These are phyloP conservation scores for Tuctoria greenei DNA, from an alignment of 176 grass and related monocot species.

Conservation along the genomic window DNA sequence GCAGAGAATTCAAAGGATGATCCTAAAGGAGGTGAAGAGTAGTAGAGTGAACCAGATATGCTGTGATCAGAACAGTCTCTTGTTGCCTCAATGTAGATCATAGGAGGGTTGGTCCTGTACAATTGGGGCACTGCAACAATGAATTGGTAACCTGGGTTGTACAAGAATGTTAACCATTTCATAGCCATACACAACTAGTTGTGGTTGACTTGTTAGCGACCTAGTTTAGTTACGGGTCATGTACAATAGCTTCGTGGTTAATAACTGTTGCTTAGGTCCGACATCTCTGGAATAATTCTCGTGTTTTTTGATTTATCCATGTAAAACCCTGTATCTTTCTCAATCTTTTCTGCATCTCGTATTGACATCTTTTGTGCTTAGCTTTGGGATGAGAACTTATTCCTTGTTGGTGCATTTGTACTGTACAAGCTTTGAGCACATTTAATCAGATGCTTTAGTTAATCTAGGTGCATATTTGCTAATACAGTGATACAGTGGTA, in stretches of 20 bases:
- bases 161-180: slow-evolving; percentile 40
- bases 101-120: slow-evolving; percentile 42
- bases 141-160: slow-evolving; percentile 16
- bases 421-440: neutral
- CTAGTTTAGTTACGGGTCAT: slow-evolving; percentile 56
- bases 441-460: neutral
- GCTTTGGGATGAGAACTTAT: neutral
- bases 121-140: slow-evolving; percentile 41
- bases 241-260: slow-evolving; percentile 59
- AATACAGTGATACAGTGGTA: neutral
- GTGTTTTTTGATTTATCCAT: slow-evolving; percentile 22
- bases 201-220: slow-evolving; percentile 47
- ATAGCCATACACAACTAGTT: slow-evolving; percentile 36
- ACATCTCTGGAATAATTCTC: slow-evolving; percentile 52
- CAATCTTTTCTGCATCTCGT: neutral
- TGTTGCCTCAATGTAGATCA: slow-evolving; percentile 19
- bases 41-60: slow-evolving; percentile 18
- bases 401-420: neutral
- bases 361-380: neutral
- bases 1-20: slow-evolving; percentile 47
- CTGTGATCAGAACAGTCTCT: neutral
- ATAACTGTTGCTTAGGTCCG: slow-evolving; percentile 55
- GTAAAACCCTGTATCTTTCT: slow-evolving; percentile 38
- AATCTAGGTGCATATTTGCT: neutral
- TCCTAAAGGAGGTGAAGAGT: slow-evolving; percentile 34